These are phyloP conservation scores for Sungouiozyma intestinalis DNA, from an alignment of 805 yeast genomes.

Conservation along the genomic window DNA sequence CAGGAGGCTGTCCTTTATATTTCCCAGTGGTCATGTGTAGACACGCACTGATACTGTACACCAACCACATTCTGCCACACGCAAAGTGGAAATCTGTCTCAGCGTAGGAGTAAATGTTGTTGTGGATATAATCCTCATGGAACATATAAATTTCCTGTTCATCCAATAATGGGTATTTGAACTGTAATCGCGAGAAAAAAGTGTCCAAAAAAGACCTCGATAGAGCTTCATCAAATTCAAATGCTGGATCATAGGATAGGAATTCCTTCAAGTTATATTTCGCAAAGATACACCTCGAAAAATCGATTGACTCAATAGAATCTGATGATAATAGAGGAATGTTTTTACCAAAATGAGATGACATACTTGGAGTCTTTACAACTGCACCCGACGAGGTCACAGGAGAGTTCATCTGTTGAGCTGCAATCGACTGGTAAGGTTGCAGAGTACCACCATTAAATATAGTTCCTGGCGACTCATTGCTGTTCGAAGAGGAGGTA, in stretches of 20 bases:
- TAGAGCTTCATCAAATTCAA: constrained; percentile 39
- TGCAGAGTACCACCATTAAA: not conserved
- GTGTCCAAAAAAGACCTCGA: constrained; percentile 43
- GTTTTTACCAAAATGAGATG: not conserved
- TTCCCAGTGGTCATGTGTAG: constrained; percentile 46
- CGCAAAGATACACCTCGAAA: constrained; percentile 33
- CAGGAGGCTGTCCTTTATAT: constrained; percentile 45
- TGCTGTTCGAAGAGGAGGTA: not conserved
- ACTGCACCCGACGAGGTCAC: not conserved
- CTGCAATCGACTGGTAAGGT: not conserved
- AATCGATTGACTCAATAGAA: constrained; percentile 31
- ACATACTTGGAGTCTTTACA: not conserved
- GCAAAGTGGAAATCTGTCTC: constrained; percentile 36
- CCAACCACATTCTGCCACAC: constrained; percentile 47
- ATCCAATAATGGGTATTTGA: constrained; percentile 45
- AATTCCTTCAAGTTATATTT: constrained; percentile 40
- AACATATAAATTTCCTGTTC: constrained; percentile 42
- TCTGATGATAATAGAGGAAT: constrained; percentile 19
- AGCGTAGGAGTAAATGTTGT: constrained; percentile 30
- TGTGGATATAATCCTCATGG: constrained; percentile 39
- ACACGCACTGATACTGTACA: constrained; percentile 42
- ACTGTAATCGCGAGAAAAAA: constrained; percentile 46
- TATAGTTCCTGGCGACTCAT: not conserved
- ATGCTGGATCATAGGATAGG: constrained; percentile 38
- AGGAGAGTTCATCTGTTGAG: not conserved